Base-by-base conservation (phyloP, 176 grass and related monocot species). In the Dactylis glomerata region DNA sequence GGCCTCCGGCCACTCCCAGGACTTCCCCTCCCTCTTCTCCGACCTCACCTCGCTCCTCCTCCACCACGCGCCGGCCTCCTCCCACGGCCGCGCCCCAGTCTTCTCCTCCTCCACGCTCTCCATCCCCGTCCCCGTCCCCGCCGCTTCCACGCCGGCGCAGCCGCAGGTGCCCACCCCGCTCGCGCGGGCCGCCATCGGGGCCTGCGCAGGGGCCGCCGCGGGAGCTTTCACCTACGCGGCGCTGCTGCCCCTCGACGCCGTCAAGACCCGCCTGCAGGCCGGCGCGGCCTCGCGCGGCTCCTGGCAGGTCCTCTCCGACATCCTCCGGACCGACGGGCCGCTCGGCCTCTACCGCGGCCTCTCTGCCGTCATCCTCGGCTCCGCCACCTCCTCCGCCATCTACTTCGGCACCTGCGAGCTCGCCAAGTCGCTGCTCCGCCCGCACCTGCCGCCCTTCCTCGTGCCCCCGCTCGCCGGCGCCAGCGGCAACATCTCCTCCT, bases 401-500 rank as follows among this genome's bases (percentile, higher is more conserved):
- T 98, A 98, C 84, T 98, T 98, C 68, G 93, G 90, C 81, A 96
- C 96, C 40, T 98, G 96, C 83, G 93, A 98, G 86, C 91, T 98
- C 64, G 91, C 89, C 83, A 96, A 96, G 81, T 89, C 90, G 52
- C 84, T 92, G 24, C 90, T 91, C 27, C 83, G 74, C 56, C 80
- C 89, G 2, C 64, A 86, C 63, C 86, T 94, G 0, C 89, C 86
- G 3, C 91, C 65, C 0, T 69, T 98, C 84, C 83, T 98, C 56
- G 89, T 98, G 44, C 93, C 96, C 0, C 96, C 96, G 23, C 85
- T 95, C 51, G 93, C 93, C 7, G 96, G 93, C 5, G 96, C 93
- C 52, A 90, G 86, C 69, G 93, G 96, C 30, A 98, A 98, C 49
- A 67, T 98, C 55, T 89, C 94, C 51, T 98, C 96, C 26, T 98